Evolutionary conservation across 1,284 basidiomycete genomes (phyloP).

Genomic region (Moniliella sp.): DNA sequence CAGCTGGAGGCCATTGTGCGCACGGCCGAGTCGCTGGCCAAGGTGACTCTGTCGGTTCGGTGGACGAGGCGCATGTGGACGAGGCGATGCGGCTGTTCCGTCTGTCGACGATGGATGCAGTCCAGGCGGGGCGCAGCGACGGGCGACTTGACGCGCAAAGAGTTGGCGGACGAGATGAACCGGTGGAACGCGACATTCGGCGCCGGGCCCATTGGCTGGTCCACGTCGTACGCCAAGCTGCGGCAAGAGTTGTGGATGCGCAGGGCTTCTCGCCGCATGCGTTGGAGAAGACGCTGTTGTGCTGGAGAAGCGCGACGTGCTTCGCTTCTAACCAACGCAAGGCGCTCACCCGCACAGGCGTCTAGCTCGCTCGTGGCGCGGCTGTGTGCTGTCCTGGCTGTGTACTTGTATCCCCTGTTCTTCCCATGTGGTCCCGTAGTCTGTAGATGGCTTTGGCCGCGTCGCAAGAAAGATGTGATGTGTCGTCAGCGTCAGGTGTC

Average conservation of each 20-base stretch:
- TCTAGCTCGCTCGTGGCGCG: too few species aligned
- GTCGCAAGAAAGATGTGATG: too few species aligned
- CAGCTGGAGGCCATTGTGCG: constrained; percentile 98
- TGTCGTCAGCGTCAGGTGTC: too few species aligned
- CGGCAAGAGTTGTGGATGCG: constrained; percentile 75
- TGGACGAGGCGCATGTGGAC: constrained; percentile 81
- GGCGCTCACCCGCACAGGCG: constrained; percentile 25
- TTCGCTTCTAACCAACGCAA: constrained; percentile 48
- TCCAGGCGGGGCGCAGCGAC: constrained; percentile 59
- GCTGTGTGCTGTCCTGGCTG: too few species aligned
- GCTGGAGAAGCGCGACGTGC: constrained; percentile 79
- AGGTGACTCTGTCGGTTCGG: constrained; percentile 71
- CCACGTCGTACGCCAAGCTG: constrained; percentile 76
- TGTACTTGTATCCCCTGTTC: too few species aligned
- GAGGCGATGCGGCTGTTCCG: constrained; percentile 96
- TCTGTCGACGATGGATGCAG: constrained; percentile 96
- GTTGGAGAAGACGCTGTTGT: constrained; percentile 73
- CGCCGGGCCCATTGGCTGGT: constrained; percentile 81
- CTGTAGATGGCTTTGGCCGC: too few species aligned
- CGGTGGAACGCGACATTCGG: constrained; percentile 70
- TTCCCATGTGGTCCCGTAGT: too few species aligned
- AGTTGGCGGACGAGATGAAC: constrained; percentile 79
- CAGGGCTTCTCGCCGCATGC: constrained; percentile 63
- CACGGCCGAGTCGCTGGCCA: constrained; percentile 87
- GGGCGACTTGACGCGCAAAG: constrained; percentile 61